phyloP scores from a whole-genome alignment of 2,329 filamentous ascomycete genomes.

The Ceratocystiopsis brevicomis region DNA sequence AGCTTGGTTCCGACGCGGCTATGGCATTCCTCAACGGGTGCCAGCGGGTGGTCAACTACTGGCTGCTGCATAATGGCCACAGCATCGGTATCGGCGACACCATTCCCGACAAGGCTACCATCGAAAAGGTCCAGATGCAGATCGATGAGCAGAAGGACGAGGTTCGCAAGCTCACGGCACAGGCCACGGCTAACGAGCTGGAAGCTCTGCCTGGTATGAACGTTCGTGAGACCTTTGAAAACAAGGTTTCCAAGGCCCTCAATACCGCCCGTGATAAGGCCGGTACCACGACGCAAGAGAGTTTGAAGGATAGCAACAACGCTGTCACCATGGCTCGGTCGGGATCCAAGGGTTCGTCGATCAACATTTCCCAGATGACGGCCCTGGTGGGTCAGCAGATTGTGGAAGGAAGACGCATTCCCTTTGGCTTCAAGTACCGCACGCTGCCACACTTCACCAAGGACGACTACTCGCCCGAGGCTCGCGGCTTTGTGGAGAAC shows the following conservation, averaged over 20 bases:
- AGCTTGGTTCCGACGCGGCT: slow-evolving; percentile 66
- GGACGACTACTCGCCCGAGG: slow-evolving; percentile 95
- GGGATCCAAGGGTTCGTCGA: slow-evolving; percentile 94
- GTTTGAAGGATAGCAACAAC: slow-evolving; percentile 90
- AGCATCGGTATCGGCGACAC: slow-evolving; percentile 98
- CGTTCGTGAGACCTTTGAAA: slow-evolving; percentile 93
- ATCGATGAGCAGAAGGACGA: slow-evolving; percentile 68
- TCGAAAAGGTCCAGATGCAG: slow-evolving; percentile 63
- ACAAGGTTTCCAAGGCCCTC: slow-evolving; percentile 81
- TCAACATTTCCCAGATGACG: slow-evolving; percentile 99
- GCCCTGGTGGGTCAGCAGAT: slow-evolving; percentile 95
- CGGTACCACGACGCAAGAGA: slow-evolving; percentile 78
- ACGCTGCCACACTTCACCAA: slow-evolving; percentile 96
- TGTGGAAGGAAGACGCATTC: slow-evolving; percentile 95
- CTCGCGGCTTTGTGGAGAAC: slow-evolving; percentile 95
- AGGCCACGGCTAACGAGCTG: slow-evolving; percentile 69
- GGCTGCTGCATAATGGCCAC: slow-evolving; percentile 89
- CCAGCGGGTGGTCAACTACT: slow-evolving; percentile 90
- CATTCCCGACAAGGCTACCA: slow-evolving; percentile 73
- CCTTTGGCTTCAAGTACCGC: slow-evolving; percentile 96
- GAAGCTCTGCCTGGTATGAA: slow-evolving; percentile 98
- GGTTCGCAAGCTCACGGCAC: slow-evolving; percentile 54
- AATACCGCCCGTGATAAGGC: slow-evolving; percentile 94
- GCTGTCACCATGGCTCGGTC: slow-evolving; percentile 91
- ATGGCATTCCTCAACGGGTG: slow-evolving; percentile 93